These are phyloP conservation scores for Tuctoria greenei DNA, from an alignment of 176 grass and related monocot species.

Conservation along the genomic window DNA sequence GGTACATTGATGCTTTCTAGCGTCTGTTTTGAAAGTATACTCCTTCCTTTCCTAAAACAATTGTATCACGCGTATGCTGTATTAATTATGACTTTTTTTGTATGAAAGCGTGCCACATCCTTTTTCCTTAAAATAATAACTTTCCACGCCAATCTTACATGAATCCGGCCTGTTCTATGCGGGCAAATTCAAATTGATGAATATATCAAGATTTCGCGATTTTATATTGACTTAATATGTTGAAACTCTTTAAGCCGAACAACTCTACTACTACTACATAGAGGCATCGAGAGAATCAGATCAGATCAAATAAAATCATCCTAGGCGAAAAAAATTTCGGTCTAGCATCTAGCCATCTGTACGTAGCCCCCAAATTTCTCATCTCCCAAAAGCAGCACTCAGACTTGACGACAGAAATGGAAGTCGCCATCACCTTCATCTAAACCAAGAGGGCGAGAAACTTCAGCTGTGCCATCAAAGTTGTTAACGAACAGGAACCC, in stretches of 20 bases:
- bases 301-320: neutral
- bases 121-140: neutral
- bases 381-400: neutral
- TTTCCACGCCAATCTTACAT: neutral
- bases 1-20: neutral
- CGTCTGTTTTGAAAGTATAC: neutral
- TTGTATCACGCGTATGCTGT: neutral
- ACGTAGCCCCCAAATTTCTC: neutral
- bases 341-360: neutral
- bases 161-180: neutral
- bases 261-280: neutral
- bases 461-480: slow-evolving; percentile 15
- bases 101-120: neutral
- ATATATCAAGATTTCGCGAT: neutral
- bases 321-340: neutral
- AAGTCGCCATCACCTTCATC: slow-evolving; percentile 11
- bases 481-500: neutral
- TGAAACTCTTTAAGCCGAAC: neutral
- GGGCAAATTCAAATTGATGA: neutral
- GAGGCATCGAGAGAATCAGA: neutral
- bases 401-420: neutral
- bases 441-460: neutral
- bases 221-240: neutral
- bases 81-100: neutral
- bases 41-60: neutral